A percentile compares a stretch with the other conserved stretches of the same genome.
Conservation (phyloP, 75 land plant species). For the Pinus tabuliformis region DNA sequence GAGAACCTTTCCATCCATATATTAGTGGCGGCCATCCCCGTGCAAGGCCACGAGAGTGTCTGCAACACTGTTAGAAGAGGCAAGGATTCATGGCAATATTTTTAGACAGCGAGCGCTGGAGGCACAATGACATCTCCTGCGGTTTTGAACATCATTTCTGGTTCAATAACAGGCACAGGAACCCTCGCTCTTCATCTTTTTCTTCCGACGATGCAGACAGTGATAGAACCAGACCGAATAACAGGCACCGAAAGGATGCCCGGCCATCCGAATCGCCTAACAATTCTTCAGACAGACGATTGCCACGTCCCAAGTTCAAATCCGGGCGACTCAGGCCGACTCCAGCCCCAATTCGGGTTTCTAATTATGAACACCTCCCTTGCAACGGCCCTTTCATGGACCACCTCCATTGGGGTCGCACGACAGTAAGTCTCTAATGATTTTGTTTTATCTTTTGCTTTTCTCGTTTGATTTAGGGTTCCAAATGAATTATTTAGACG, state of each 20-base stretch:
- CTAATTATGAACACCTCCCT: too few species aligned
- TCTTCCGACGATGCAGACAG: too few species aligned
- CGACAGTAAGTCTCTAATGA: constrained; percentile 13
- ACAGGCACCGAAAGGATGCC: background rate
- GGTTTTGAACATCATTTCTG: background rate
- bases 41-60: too few species aligned
- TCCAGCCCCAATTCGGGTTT: background rate
- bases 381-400: too few species aligned
- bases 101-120: background rate
- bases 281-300: background rate
- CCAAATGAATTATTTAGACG: too few species aligned
- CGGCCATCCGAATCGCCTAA: background rate
- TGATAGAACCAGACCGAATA: background rate
- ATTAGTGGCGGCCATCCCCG: too few species aligned
- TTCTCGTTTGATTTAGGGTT: too few species aligned
- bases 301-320: constrained; percentile 4
- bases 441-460: too few species aligned
- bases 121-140: background rate
- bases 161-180: background rate
- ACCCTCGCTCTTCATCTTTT: too few species aligned
- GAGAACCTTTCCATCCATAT: too few species aligned
- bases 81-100: background rate
- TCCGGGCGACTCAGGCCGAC: background rate
- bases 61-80: too few species aligned
- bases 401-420: too few species aligned